Conservation (phyloP, 2,329 filamentous ascomycete species). For the Ascomycota sp. region DNA sequence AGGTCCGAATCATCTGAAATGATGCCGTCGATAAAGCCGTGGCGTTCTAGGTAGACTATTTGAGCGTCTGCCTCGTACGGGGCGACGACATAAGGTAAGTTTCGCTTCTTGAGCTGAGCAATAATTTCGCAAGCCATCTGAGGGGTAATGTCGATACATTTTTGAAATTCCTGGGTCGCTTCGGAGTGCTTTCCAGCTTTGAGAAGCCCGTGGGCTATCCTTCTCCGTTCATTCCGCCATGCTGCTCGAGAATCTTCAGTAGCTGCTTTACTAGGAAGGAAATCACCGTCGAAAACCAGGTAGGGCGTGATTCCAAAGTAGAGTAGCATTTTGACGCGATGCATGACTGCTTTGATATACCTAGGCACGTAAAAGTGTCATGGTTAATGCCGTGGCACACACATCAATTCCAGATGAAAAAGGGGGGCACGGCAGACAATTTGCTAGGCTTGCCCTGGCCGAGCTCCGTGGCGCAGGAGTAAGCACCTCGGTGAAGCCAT, state of each 20-base stretch:
- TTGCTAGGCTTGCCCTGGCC: slow-evolving; percentile 73
- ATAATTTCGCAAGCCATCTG: slow-evolving; percentile 88
- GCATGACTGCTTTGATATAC: slow-evolving; percentile 78
- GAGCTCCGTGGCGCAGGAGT: slow-evolving; percentile 77
- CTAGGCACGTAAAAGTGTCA: slow-evolving; percentile 18
- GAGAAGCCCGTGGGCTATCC: slow-evolving; percentile 56
- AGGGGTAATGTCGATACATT: slow-evolving; percentile 86
- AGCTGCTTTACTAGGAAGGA: slow-evolving; percentile 75
- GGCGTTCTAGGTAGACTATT: slow-evolving; percentile 76
- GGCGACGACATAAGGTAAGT: slow-evolving; percentile 75
- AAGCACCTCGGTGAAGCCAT: slow-evolving; percentile 88
- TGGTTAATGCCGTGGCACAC: background rate
- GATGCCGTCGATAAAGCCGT: slow-evolving; percentile 70
- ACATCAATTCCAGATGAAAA: background rate
- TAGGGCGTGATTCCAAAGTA: slow-evolving; percentile 92
- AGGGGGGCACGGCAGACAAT: slow-evolving; percentile 35
- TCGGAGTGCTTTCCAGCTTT: slow-evolving; percentile 62
- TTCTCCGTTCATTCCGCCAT: slow-evolving; percentile 56
- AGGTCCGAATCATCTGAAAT: slow-evolving; percentile 93
- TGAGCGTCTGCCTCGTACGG: slow-evolving; percentile 98
- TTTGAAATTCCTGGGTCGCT: slow-evolving; percentile 75
- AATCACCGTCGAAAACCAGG: slow-evolving; percentile 89
- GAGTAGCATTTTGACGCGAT: slow-evolving; percentile 79
- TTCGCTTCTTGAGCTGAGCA: slow-evolving; percentile 65
- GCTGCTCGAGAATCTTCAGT: slow-evolving; percentile 66